These are phyloP conservation scores for Aureobasidium sp. DNA, from an alignment of 2,329 filamentous ascomycete genomes.

Conservation along the genomic window DNA sequence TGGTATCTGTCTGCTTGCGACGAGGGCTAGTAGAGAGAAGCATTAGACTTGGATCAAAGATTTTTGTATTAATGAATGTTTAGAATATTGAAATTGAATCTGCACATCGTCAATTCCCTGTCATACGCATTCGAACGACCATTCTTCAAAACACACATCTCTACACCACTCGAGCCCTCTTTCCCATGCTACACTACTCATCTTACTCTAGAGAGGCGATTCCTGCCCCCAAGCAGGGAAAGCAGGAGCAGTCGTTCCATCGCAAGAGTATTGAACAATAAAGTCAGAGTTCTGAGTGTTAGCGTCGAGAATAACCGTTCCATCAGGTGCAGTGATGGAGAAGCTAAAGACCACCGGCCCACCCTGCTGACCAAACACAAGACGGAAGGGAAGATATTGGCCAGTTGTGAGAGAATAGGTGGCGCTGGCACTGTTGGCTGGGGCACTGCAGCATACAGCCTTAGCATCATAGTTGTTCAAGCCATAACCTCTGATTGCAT, in stretches of 20 bases:
- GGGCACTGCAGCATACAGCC: not conserved
- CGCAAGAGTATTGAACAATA: slow-evolving; percentile 7
- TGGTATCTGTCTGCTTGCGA: too few relatives aligned
- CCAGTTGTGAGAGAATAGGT: not conserved
- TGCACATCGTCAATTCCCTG: too few relatives aligned
- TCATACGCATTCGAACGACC: too few relatives aligned
- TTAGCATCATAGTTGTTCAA: slow-evolving; percentile 12
- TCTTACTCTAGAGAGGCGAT: not conserved
- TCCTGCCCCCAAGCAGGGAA: slow-evolving; percentile 4
- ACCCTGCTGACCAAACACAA: not conserved
- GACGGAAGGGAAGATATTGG: not conserved
- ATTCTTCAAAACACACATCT: too few relatives aligned
- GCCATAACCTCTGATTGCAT: slow-evolving; percentile 16
- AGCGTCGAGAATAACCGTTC: not conserved
- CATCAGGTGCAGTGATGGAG: slow-evolving; percentile 5
- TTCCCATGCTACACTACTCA: too few relatives aligned
- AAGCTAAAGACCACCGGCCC: not conserved
- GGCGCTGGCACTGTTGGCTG: not conserved
- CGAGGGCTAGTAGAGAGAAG: too few relatives aligned
- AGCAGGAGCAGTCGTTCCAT: not conserved
- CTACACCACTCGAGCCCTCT: too few relatives aligned
- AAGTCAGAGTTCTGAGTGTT: not conserved
- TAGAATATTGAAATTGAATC: too few relatives aligned
- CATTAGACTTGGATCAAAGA: too few relatives aligned
- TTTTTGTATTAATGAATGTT: too few relatives aligned